A percentile compares a stretch with the other conserved stretches of the same genome.
Evolutionary conservation across 495 filamentous ascomycete species (phyloP).

Genomic region (Neurospora sp.): DNA sequence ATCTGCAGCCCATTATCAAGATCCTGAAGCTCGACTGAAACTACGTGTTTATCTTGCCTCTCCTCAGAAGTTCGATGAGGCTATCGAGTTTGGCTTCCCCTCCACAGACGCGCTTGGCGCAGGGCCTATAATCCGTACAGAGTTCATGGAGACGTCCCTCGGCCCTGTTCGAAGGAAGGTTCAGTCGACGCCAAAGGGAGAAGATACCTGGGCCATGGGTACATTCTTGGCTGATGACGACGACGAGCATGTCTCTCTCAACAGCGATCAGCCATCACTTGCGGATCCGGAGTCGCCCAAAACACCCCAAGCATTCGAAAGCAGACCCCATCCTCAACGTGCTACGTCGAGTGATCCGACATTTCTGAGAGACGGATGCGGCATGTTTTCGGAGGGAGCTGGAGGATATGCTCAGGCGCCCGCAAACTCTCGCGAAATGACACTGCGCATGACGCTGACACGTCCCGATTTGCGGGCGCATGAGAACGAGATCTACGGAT

Average conservation of each 20-base stretch:
- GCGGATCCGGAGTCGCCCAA: conserved; percentile 44
- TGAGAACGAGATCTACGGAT: conserved; percentile 53
- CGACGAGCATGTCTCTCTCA: conserved; percentile 35
- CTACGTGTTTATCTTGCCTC: conserved; percentile 83
- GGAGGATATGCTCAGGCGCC: conserved; percentile 42
- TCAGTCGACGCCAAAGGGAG: conserved; percentile 18
- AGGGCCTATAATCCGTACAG: conserved; percentile 6
- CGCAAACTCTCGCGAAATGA: conserved; percentile 74
- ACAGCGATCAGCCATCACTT: conserved; percentile 42
- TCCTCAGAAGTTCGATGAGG: conserved; percentile 92
- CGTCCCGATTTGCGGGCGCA: conserved; percentile 70
- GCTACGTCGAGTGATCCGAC: conserved; percentile 8
- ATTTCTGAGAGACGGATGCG: conserved; percentile 9
- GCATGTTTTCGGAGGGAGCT: conserved; percentile 21
- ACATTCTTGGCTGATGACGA: conserved; percentile 42
- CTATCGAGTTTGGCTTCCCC: conserved; percentile 86
- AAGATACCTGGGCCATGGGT: conserved; percentile 29
- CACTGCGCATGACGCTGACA: conserved; percentile 87
- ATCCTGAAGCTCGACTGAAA: conserved; percentile 81
- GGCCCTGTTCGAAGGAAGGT: neutral
- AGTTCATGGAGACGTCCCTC: conserved; percentile 6
- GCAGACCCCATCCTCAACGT: conserved; percentile 26
- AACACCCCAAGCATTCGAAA: conserved; percentile 40
- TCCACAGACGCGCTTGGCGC: conserved; percentile 37
- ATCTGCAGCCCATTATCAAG: conserved; percentile 73